Evolutionary conservation across 1,139 yeast species (phyloP).

Genomic region (Zygosaccharomyces pseudobailii): DNA sequence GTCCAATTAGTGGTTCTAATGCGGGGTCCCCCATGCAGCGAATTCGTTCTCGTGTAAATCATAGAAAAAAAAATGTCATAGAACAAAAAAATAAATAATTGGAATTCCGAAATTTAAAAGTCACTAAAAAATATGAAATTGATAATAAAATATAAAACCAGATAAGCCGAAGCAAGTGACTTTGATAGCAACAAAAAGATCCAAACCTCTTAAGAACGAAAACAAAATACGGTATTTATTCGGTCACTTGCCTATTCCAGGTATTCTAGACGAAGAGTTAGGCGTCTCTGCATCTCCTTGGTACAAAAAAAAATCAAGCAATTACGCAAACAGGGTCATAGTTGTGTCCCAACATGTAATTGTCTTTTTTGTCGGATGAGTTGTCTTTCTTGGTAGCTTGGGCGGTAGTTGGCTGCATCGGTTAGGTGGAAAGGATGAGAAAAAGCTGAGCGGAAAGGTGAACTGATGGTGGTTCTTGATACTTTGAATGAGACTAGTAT

Average conservation of each 20-base stretch:
- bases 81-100: not conserved
- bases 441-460: not conserved
- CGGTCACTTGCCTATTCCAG: not conserved
- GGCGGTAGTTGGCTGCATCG: constrained; percentile 28
- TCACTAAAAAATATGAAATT: not conserved
- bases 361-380: constrained; percentile 31
- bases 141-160: not conserved
- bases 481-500: constrained; percentile 65
- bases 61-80: not conserved
- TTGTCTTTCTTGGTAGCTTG: constrained; percentile 29
- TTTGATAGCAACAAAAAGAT: not conserved
- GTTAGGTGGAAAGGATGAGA: not conserved
- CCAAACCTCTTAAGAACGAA: not conserved
- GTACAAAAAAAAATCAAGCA: constrained; percentile 12
- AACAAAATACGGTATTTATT: not conserved
- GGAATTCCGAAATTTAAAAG: not conserved
- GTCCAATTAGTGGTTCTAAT: not conserved
- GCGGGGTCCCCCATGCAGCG: not conserved
- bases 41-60: no score
- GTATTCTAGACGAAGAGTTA: not conserved
- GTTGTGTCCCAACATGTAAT: constrained; percentile 27
- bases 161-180: not conserved
- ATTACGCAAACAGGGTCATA: constrained; percentile 31
- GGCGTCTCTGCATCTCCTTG: not conserved
- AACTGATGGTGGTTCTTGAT: not conserved